Evolutionary conservation across 2,329 filamentous ascomycete species (phyloP).

Genomic region (Aureobasidium vineae): DNA sequence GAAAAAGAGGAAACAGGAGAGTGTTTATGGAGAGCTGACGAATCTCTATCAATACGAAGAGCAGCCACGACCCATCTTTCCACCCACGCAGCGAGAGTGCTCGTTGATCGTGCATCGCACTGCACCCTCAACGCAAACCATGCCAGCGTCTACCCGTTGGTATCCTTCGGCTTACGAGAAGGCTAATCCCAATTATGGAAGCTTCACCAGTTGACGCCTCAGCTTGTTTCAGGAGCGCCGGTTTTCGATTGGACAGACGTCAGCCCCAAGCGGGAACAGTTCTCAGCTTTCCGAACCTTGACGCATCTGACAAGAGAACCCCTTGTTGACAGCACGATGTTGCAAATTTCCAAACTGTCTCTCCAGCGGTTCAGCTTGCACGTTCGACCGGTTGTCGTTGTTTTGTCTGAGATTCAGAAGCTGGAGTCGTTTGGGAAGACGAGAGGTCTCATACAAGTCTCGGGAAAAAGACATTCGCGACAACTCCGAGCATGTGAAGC

Average conservation of each 20-base stretch:
- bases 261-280: conserved; percentile 6
- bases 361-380: conserved; percentile 5
- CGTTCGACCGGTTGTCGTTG: background rate
- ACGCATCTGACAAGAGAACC: background rate
- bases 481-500: conserved; percentile 1
- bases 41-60: conserved; percentile 6
- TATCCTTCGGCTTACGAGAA: background rate
- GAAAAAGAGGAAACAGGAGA: background rate
- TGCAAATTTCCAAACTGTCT: background rate
- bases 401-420: background rate
- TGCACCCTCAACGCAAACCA: background rate
- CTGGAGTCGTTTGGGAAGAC: background rate
- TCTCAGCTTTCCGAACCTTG: background rate
- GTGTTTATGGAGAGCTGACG: conserved; percentile 17
- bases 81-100: background rate
- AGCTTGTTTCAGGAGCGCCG: background rate
- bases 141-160: background rate
- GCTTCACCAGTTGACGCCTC: conserved; percentile 2
- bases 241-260: conserved; percentile 17
- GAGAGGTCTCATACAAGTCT: background rate
- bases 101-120: conserved; percentile 15
- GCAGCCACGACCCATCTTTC: conserved; percentile 2
- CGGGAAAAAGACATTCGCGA: background rate
- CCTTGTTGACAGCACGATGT: background rate
- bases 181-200: conserved; percentile 8